These are phyloP conservation scores for Torulaspora quercuum DNA, from an alignment of 805 yeast genomes.

Conservation along the genomic window DNA sequence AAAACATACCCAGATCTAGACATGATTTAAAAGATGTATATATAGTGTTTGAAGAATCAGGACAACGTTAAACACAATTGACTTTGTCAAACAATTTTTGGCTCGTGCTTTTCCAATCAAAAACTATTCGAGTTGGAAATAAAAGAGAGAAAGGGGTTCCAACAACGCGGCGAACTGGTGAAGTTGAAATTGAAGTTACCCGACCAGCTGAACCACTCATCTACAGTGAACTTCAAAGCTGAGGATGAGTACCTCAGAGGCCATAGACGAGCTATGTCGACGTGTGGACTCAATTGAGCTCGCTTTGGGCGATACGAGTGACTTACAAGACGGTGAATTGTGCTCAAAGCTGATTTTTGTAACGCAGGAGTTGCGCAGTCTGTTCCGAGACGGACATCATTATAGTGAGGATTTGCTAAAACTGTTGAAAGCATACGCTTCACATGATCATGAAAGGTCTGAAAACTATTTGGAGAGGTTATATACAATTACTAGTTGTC, in stretches of 20 bases:
- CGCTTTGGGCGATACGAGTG: constrained; percentile 2
- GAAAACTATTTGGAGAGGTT: constrained; percentile 2
- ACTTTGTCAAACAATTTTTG: neutral
- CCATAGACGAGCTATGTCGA: constrained; percentile 3
- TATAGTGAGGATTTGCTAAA: constrained; percentile 10
- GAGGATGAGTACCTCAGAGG: constrained; percentile 1
- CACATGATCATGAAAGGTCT: constrained; percentile 1
- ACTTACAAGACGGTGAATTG: constrained; percentile 1
- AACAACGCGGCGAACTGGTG: constrained; percentile 4
- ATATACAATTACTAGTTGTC: constrained; percentile 6
- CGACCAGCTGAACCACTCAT: neutral
- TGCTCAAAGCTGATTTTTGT: constrained; percentile 2
- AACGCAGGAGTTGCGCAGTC: constrained; percentile 3
- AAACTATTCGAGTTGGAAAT: neutral
- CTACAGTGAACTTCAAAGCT: neutral
- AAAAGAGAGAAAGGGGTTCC: constrained; percentile 11
- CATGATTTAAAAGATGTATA: constrained; percentile 21
- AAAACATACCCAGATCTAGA: constrained; percentile 39
- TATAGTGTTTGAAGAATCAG: constrained; percentile 2
- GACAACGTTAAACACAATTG: constrained; percentile 5
- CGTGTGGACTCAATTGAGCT: constrained; percentile 5
- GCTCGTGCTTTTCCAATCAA: neutral
- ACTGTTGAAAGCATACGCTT: constrained; percentile 5
- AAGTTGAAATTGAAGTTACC: constrained; percentile 4
- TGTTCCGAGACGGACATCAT: constrained; percentile 8